Base-by-base conservation (phyloP, 352 stramenopile species). In the Peronospora farinosa region DNA sequence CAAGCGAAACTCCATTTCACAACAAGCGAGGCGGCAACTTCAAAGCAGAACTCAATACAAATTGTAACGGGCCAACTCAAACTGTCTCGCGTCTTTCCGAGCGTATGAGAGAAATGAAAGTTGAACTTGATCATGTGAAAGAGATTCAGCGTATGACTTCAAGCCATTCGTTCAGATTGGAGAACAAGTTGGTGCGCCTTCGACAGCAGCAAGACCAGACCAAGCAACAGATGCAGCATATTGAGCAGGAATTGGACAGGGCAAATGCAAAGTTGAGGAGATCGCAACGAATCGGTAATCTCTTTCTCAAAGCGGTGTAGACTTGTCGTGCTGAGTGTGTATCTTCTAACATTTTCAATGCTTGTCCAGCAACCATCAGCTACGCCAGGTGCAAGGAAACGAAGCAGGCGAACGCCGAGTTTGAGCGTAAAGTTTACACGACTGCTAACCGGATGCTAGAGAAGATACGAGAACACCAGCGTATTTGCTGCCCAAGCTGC, bases 251-350 rank as follows among this genome's bases (percentile, higher is more conserved):
- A 15, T 61, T 66, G 37, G 60, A 69, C 15, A 50, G 27, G 15
- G 31, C 65, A 7, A 44, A 47, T 21, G 36, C 39, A 36, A 47
- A 76, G 32, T 30, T 74, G 23, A 61, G 48, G 33, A 51, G 51
- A 38, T 69, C 52, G 55, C 57, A 69, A 11, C 66, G 54, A 30
- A 76, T 78, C 19, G 63, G 69, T 78, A 51, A 40, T 59, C 2
- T 45, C 7, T 15, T 7, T 27, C 23, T 23, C 1, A 36, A 55
- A 15, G 39, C 33, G 57, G 30, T 49, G 36, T 19, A 32, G 19
- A 7, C 17, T 17, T 10, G n/a, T n/a, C n/a, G 30, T 39, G 47
- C 19, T 31, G 13, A 42, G 40, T 50, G 10, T 50, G 13, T 11
- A 30, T 23, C 13, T 3, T 40, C 45, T 55, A 32, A 57, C 25